Conservation (phyloP, 495 filamentous ascomycete species). For the Lophiotrema nucula region DNA sequence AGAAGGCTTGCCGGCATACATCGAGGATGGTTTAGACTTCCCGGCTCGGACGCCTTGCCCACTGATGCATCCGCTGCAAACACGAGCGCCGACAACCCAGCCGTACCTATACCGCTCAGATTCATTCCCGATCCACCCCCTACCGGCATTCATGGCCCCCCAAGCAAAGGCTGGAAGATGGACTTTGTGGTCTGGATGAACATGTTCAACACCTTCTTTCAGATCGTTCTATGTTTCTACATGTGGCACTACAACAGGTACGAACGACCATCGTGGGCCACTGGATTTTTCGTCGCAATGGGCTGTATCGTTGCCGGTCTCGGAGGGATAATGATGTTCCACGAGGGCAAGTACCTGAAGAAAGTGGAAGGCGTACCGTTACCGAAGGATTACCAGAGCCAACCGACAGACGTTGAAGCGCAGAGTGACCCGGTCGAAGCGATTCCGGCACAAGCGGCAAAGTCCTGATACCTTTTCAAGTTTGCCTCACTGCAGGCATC, state of each 20-base stretch:
- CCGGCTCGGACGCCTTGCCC: conserved; percentile 48
- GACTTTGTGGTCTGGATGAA: conserved; percentile 77
- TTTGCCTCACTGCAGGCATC: neutral
- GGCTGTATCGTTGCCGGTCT: conserved; percentile 65
- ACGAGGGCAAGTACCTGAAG: conserved; percentile 61
- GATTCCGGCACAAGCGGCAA: conserved; percentile 3
- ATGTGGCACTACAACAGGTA: conserved; percentile 76
- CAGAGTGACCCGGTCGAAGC: neutral
- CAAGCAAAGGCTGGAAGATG: conserved; percentile 70
- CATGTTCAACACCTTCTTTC: conserved; percentile 73
- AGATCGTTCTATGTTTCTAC: conserved; percentile 64
- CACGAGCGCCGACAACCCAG: conserved; percentile 38
- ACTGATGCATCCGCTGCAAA: neutral
- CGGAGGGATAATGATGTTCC: conserved; percentile 67
- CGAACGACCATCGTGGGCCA: conserved; percentile 69
- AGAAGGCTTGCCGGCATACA: conserved; percentile 65
- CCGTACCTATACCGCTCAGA: conserved; percentile 55
- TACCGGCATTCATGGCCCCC: conserved; percentile 63
- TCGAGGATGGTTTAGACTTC: conserved; percentile 66
- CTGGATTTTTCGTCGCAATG: conserved; percentile 69
- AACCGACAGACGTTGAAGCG: neutral
- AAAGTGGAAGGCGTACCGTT: conserved; percentile 59
- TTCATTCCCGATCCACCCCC: conserved; percentile 57
- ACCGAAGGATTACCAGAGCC: conserved; percentile 1
- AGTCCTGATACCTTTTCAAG: conserved; percentile 4